Evolutionary conservation across 2,329 filamentous ascomycete species (phyloP), one percentile per base, ranked within the genome.

Genomic region (Sporothrix humicola): DNA sequence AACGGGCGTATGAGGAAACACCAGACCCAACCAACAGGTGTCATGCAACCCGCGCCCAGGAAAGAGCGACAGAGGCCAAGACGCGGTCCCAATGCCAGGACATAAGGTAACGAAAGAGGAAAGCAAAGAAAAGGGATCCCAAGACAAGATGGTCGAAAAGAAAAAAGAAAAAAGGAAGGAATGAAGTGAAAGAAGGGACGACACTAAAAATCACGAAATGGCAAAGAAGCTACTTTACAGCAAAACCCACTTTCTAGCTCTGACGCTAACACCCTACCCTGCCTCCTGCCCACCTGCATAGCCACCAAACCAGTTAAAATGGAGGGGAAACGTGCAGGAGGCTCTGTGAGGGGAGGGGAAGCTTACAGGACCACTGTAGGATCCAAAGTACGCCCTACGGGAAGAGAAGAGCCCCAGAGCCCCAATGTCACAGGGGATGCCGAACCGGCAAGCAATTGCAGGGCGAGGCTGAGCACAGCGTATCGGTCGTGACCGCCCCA

Each of bases 391-490:
- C 17, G 37, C 59, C 17, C 59, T 65, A 10, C 4, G 46, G 26
- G 10, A 20, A n/a, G 6, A 23, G 31, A 17, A 50, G 9, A 31
- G 63, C 44, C 63, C 63, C 20, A 50, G 6, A 17, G 6, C 44
- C 6, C 46, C 48, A 37, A 37, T 37, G 31, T 37, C 31, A 37
- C 31, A 66, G 46, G 44, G 23, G 44, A 50, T 12, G 44, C 61
- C 44, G n/a, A 66, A 12, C 61, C 61, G 42, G 58, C 58, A 46
- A 48, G 31, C 63, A 31, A 44, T 42, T 2, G 15, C 44, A 17
- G 20, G 63, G 46, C 65, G 65, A 68, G 65, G 65, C 63, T 68
- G 65, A 68, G 65, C 65, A 68, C 46, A 52, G 23, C 31, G 46
- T 37, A 68, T 52, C 65, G 65, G 46, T 13, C 48, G 65, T 48